Evolutionary conservation across 2,329 filamentous ascomycete species (phyloP).

Genomic region (Xylariaceae sp.): DNA sequence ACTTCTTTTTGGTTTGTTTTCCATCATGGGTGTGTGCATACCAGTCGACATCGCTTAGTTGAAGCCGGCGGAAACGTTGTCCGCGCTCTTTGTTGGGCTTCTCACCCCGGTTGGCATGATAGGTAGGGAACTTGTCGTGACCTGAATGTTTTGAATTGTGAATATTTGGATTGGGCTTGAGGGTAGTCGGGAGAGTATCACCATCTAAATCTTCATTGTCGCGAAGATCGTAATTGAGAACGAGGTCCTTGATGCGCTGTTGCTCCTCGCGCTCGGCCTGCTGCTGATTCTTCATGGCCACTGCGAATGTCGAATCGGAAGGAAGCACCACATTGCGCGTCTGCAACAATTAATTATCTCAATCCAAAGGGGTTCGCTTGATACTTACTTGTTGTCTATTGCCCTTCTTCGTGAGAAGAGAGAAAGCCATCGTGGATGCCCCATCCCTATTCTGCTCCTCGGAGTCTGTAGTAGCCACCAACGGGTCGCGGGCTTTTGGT

Average conservation of each 20-base stretch:
- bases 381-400: constrained; percentile 79
- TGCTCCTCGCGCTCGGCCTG: constrained; percentile 94
- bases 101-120: constrained; percentile 53
- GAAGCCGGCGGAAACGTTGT: constrained; percentile 82
- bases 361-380: background rate
- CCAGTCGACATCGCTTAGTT: constrained; percentile 97
- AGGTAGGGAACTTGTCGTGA: constrained; percentile 45
- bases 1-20: constrained; percentile 3
- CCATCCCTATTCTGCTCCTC: constrained; percentile 36
- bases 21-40: constrained; percentile 46
- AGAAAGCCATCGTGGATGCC: constrained; percentile 82
- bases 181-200: constrained; percentile 49
- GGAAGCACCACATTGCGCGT: constrained; percentile 87
- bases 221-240: constrained; percentile 91
- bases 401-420: constrained; percentile 88
- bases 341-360: constrained; percentile 40
- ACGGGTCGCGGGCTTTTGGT: constrained; percentile 57
- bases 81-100: constrained; percentile 59
- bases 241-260: constrained; percentile 95
- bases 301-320: constrained; percentile 86
- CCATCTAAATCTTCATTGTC: constrained; percentile 76
- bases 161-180: constrained; percentile 46
- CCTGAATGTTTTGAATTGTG: constrained; percentile 41
- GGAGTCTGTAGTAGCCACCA: constrained; percentile 31
- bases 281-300: constrained; percentile 94